Conservation (phyloP, 352 stramenopile species). For the Ochromonadaceae sp. region DNA sequence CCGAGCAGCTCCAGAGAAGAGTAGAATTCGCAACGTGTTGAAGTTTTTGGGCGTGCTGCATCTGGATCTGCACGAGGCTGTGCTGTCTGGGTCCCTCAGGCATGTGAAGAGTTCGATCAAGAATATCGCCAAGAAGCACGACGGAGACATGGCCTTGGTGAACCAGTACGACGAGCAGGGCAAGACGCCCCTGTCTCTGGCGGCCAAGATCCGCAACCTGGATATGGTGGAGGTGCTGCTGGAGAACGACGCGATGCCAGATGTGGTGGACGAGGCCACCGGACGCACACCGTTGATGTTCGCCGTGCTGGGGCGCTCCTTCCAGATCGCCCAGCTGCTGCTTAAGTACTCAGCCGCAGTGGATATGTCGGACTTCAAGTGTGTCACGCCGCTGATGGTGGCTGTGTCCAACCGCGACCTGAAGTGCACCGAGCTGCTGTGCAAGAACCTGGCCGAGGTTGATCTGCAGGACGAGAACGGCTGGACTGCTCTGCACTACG, state of each 20-base stretch:
- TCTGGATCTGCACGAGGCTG: slow-evolving; percentile 2
- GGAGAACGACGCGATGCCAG: background rate
- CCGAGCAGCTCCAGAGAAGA: background rate
- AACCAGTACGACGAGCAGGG: slow-evolving; percentile 9
- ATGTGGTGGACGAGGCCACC: slow-evolving; percentile 6
- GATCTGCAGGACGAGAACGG: slow-evolving; percentile 12
- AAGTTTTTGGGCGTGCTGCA: background rate
- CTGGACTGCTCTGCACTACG: slow-evolving; percentile 16
- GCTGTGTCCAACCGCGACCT: background rate
- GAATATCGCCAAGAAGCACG: background rate
- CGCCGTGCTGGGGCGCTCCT: background rate
- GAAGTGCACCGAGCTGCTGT: background rate
- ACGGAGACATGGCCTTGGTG: background rate
- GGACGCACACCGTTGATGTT: slow-evolving; percentile 3
- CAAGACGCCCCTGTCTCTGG: background rate
- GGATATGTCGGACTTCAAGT: background rate
- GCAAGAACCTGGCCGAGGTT: background rate
- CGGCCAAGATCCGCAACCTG: background rate
- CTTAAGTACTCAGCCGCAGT: background rate
- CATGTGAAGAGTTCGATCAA: background rate
- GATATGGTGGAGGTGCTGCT: slow-evolving; percentile 3
- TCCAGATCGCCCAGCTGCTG: background rate
- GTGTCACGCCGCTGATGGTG: slow-evolving; percentile 10
- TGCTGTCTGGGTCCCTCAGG: background rate
- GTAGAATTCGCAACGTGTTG: background rate